phyloP scores from a whole-genome alignment of 805 yeast genomes.

The Lachancea lanzarotensis region DNA sequence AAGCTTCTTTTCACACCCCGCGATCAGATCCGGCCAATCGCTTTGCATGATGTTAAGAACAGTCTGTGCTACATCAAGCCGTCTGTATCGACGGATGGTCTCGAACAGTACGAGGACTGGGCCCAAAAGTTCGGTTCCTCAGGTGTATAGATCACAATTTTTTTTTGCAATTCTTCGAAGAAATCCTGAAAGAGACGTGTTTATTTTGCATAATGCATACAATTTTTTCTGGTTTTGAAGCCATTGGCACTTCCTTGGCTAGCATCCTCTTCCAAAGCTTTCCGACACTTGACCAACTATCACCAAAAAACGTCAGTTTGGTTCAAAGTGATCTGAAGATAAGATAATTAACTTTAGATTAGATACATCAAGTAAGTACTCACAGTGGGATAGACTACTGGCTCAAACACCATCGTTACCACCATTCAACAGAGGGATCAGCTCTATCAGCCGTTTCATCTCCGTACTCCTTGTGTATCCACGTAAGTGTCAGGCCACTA shows the following conservation, averaged over 20 bases:
- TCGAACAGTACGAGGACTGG: slow-evolving; percentile 82
- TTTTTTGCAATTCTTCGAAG: neutral
- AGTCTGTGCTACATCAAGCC: slow-evolving; percentile 80
- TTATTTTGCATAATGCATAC: no score
- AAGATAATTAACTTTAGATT: neutral
- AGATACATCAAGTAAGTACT: neutral
- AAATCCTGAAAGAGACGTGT: neutral
- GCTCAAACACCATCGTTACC: neutral
- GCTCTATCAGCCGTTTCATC: neutral
- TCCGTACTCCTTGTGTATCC: neutral
- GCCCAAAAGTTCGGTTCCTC: slow-evolving; percentile 79
- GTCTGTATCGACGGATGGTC: slow-evolving; percentile 78
- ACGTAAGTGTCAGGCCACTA: neutral
- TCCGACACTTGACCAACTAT: neutral
- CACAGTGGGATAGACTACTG: no score
- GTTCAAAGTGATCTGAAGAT: slow-evolving; percentile 1
- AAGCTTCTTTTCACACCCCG: slow-evolving; percentile 61
- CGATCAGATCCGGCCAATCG: slow-evolving; percentile 71
- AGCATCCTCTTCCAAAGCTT: no score
- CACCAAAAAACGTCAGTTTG: neutral
- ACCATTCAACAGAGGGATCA: no score
- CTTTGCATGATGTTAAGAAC: slow-evolving; percentile 61
- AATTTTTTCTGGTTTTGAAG: neutral
- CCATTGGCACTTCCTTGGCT: no score
- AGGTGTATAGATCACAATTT: slow-evolving; percentile 50